Conservation (phyloP, 306 rosid species). For the Vachellia pachyceras region DNA sequence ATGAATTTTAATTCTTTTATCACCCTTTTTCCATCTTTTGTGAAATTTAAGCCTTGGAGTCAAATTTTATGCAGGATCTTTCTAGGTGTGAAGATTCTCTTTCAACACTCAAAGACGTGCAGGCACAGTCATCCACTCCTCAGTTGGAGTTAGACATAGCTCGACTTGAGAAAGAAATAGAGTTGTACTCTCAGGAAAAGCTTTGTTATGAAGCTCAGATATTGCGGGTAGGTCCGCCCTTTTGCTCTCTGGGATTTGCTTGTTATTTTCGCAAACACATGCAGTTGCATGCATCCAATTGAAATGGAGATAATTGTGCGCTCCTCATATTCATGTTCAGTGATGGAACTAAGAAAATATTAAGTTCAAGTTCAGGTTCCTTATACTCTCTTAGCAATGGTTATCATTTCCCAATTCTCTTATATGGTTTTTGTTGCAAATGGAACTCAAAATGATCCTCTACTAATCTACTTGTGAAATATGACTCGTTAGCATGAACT, state of each 20-base stretch:
- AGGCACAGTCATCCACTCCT: constrained; percentile 68
- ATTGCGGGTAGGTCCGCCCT: constrained; percentile 65
- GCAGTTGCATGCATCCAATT: constrained; percentile 5
- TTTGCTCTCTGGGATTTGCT: constrained; percentile 20
- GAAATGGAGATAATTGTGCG: neutral
- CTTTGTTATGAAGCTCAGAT: constrained; percentile 94
- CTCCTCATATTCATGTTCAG: constrained; percentile 9
- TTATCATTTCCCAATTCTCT: constrained; percentile 21
- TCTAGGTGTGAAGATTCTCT: constrained; percentile 90
- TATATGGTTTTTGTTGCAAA: constrained; percentile 24
- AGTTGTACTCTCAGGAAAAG: constrained; percentile 84
- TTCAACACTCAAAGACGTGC: constrained; percentile 77
- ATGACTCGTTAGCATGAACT: constrained; percentile 26
- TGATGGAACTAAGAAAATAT: neutral
- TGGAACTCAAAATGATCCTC: constrained; percentile 16
- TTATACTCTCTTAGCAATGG: constrained; percentile 15
- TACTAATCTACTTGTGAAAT: constrained; percentile 23
- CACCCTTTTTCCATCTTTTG: constrained; percentile 20
- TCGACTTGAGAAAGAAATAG: constrained; percentile 91
- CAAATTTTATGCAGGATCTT: constrained; percentile 68
- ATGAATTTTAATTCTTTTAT: constrained; percentile 13
- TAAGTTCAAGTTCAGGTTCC: neutral
- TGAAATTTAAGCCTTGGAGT: constrained; percentile 18
- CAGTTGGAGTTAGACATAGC: constrained; percentile 66
- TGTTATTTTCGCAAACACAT: neutral